phyloP scores from a whole-genome alignment of 1,284 basidiomycete genomes.

The Neonothopanus nambi region DNA sequence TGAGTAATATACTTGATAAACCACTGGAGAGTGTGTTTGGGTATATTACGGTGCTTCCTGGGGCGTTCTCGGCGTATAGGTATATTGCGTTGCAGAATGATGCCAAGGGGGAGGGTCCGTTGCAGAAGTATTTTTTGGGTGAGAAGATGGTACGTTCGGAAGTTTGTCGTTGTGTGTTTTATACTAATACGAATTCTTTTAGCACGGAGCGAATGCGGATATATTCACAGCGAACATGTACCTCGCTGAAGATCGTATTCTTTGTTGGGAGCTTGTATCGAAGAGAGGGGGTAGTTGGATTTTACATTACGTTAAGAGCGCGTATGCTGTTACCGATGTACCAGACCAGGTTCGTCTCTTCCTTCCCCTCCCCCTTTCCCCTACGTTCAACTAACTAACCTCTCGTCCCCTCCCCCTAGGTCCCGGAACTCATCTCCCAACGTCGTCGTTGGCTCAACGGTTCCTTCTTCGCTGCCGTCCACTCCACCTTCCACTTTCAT shows the following conservation, averaged over 20 bases:
- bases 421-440: constrained; percentile 90
- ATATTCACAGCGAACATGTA: constrained; percentile 97
- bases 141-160: constrained; percentile 71
- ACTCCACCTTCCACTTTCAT: constrained; percentile 88
- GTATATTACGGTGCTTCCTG: constrained; percentile 91
- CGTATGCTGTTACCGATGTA: constrained; percentile 90
- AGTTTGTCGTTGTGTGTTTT: constrained; percentile 10
- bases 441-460: constrained; percentile 96
- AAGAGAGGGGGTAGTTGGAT: constrained; percentile 88
- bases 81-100: constrained; percentile 77
- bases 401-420: constrained; percentile 35
- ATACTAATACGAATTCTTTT: background rate
- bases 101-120: constrained; percentile 76
- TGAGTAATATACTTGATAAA: constrained; percentile 92
- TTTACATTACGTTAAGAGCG: constrained; percentile 92
- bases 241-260: constrained; percentile 58
- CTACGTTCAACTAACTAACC: too few relatives aligned
- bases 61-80: constrained; percentile 91
- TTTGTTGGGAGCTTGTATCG: constrained; percentile 93
- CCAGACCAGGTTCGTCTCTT: constrained; percentile 70
- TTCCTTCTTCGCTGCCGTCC: constrained; percentile 93
- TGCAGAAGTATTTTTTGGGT: constrained; percentile 94
- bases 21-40: constrained; percentile 86
- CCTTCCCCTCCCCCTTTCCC: background rate
- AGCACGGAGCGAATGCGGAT: constrained; percentile 84